phyloP scores from a whole-genome alignment of 2,329 filamentous ascomycete species.

The Colletotrichum phormii region DNA sequence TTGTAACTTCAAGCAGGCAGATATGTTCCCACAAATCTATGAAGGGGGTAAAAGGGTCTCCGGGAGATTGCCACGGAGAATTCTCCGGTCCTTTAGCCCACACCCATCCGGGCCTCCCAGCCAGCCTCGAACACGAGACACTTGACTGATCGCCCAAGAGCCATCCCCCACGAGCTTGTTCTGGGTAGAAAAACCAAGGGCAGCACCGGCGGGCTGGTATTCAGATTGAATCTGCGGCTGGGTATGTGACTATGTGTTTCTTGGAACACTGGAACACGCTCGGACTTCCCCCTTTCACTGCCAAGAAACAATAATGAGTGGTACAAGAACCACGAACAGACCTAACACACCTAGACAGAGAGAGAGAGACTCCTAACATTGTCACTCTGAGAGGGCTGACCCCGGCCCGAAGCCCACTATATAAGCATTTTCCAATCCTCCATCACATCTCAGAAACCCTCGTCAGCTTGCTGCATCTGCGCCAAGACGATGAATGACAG shows the following conservation, averaged over 20 bases:
- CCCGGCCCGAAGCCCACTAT: background rate
- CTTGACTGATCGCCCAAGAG: background rate
- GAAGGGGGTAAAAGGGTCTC: no score
- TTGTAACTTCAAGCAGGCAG: background rate
- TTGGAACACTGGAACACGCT: background rate
- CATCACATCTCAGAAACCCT: background rate
- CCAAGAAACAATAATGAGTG: background rate
- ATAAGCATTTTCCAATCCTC: background rate
- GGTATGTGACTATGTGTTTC: background rate
- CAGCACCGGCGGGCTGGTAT: background rate
- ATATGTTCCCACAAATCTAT: fast-evolving
- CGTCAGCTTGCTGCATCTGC: background rate
- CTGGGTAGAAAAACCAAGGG: background rate
- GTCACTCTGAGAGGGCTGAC: no score
- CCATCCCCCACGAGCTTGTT: background rate
- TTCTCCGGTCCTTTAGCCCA: background rate
- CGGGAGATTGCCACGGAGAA: background rate
- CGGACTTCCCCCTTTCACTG: background rate
- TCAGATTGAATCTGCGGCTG: background rate
- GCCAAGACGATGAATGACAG: background rate
- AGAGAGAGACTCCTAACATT: no score
- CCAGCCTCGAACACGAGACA: background rate
- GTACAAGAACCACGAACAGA: background rate
- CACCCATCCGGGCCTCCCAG: background rate
- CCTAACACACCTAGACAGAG: no score